These are phyloP conservation scores for Rosa chinensis DNA, from an alignment of 306 rosid genomes.

Conservation along the genomic window DNA sequence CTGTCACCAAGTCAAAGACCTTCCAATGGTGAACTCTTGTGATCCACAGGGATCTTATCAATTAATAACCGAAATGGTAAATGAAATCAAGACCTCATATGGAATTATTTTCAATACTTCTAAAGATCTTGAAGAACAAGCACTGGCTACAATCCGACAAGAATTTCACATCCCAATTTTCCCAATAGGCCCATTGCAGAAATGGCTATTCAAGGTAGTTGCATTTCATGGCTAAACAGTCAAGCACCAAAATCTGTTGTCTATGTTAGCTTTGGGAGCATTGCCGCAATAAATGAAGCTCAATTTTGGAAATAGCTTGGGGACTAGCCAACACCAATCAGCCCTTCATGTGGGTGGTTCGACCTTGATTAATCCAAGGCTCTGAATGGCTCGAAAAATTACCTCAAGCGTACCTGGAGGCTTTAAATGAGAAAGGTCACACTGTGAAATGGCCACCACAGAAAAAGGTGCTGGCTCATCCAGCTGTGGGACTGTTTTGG, in stretches of 20 bases:
- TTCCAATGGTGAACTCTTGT: slow-evolving; percentile 27
- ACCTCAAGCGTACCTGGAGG: slow-evolving; percentile 40
- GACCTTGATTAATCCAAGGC: slow-evolving; percentile 37
- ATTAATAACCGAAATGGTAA: slow-evolving; percentile 14
- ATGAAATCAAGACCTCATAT: slow-evolving; percentile 34
- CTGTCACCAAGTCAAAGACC: slow-evolving; percentile 35
- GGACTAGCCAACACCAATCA: slow-evolving; percentile 52
- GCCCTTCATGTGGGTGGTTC: slow-evolving; percentile 61
- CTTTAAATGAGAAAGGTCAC: slow-evolving; percentile 37
- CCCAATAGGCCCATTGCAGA: slow-evolving; percentile 68
- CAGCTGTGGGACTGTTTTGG: slow-evolving; percentile 54
- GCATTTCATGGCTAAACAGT: slow-evolving; percentile 54
- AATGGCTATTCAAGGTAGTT: slow-evolving; percentile 35
- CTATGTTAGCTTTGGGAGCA: slow-evolving; percentile 63
- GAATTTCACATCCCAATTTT: slow-evolving; percentile 40
- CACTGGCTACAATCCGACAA: slow-evolving; percentile 28
- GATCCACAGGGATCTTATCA: slow-evolving; percentile 25
- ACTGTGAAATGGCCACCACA: slow-evolving; percentile 74
- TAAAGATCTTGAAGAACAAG: slow-evolving; percentile 44
- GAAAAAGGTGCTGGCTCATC: slow-evolving; percentile 52
- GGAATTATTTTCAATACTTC: slow-evolving; percentile 56
- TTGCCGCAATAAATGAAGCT: slow-evolving; percentile 23
- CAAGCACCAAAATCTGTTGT: slow-evolving; percentile 39
- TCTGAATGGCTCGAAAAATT: slow-evolving; percentile 51
- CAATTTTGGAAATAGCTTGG: slow-evolving; percentile 64